A percentile compares a stretch with the other conserved stretches of the same genome.
These are phyloP conservation scores for Coniferiporia weirii DNA, from an alignment of 1,284 basidiomycete genomes.

Conservation along the genomic window DNA sequence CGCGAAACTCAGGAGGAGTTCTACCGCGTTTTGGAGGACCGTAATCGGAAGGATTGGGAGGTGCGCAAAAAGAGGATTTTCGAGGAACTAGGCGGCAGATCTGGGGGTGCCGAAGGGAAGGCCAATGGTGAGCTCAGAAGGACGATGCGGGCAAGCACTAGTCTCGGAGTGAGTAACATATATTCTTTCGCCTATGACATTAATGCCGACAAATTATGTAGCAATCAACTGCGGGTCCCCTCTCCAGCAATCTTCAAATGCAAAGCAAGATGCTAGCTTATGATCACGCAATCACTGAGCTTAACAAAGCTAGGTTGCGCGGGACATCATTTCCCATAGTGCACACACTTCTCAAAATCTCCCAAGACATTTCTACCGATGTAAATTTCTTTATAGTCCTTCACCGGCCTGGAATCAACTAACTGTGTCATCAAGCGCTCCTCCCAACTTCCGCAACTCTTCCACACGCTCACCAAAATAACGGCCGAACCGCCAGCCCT, in stretches of 20 bases:
- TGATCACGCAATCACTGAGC: conserved; percentile 69
- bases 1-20: conserved; percentile 84
- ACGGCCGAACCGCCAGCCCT: conserved; percentile 61
- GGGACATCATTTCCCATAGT: conserved; percentile 72
- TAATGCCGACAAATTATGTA: neutral
- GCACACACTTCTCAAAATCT: conserved; percentile 63
- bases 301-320: conserved; percentile 69
- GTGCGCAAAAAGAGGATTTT: conserved; percentile 84
- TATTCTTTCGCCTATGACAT: neutral
- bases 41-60: conserved; percentile 83
- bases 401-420: conserved; percentile 18
- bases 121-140: conserved; percentile 48
- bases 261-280: conserved; percentile 97
- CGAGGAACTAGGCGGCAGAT: conserved; percentile 78
- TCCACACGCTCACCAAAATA: conserved; percentile 69
- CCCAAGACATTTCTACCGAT: conserved; percentile 49
- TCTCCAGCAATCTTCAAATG: conserved; percentile 57
- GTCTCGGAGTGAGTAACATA: conserved; percentile 41
- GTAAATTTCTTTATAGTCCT: conserved; percentile 34
- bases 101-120: conserved; percentile 47
- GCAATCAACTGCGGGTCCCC: conserved; percentile 15
- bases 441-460: conserved; percentile 58
- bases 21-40: conserved; percentile 72
- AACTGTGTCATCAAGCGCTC: conserved; percentile 4
- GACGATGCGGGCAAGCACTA: conserved; percentile 51